phyloP scores from a whole-genome alignment of 202 grass and related monocot genomes.

The Eragrostis tef region DNA sequence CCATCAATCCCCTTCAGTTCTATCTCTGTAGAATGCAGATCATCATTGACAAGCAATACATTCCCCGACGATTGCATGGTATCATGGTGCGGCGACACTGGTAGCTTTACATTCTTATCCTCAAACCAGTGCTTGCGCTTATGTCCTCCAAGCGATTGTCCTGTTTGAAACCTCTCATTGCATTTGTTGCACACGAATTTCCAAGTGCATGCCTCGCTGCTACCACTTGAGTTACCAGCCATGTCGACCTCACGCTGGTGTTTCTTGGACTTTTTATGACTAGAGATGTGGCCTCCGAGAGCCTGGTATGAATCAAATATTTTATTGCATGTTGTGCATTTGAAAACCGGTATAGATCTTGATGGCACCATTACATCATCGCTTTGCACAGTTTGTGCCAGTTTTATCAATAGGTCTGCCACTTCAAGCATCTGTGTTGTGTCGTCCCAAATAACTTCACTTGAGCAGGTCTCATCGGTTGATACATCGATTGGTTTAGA shows the following conservation, averaged over 20 bases:
- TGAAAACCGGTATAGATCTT: too few relatives aligned
- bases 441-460: not conserved
- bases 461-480: not conserved
- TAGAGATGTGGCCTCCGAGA: slow-evolving; percentile 9
- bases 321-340: slow-evolving; percentile 5
- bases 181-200: slow-evolving; percentile 2
- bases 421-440: not conserved
- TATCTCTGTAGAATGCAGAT: not conserved
- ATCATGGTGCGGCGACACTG: not conserved
- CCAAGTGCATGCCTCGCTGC: not conserved
- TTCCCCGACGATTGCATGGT: not conserved
- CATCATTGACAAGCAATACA: not conserved
- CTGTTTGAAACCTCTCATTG: not conserved
- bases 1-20: not conserved
- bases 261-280: not conserved
- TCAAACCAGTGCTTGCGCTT: not conserved
- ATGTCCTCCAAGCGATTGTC: not conserved
- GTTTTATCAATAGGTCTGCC: not conserved
- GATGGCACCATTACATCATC: not conserved
- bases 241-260: not conserved
- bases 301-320: not conserved
- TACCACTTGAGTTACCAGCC: not conserved
- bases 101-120: not conserved
- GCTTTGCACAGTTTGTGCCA: not conserved
- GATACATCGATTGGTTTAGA: not conserved